Conservation (phyloP, 169 alveolate species). For the Plasmodium fragile region DNA sequence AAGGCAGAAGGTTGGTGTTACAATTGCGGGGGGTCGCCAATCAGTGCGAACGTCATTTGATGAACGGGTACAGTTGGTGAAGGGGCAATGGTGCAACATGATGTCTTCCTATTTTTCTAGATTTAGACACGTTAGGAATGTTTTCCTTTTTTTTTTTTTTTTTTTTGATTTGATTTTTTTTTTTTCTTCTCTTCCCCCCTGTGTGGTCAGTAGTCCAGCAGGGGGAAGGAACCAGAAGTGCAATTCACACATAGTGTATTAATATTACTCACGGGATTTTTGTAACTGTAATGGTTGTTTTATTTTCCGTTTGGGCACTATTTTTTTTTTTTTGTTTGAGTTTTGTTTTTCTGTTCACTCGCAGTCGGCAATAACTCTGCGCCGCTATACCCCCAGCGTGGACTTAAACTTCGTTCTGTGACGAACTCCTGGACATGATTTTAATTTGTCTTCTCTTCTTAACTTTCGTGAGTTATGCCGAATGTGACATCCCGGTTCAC, state of each 20-base stretch:
- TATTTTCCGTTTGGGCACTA: background rate
- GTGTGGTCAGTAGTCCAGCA: background rate
- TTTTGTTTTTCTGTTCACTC: background rate
- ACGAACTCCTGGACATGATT: conserved; percentile 26
- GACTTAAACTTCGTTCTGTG: background rate
- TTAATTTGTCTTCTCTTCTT: background rate
- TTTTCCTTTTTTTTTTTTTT: background rate
- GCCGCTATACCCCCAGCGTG: background rate
- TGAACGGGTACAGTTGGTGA: background rate
- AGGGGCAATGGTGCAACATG: background rate
- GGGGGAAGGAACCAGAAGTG: background rate
- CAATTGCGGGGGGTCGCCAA: background rate
- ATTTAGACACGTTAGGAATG: background rate
- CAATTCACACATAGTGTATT: background rate
- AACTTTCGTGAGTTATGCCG: conserved; percentile 20
- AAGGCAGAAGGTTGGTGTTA: background rate
- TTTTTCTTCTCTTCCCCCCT: background rate
- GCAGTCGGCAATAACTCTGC: background rate
- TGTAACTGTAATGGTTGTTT: background rate
- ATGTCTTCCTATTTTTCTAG: background rate
- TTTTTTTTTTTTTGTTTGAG: background rate
- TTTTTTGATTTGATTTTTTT: background rate
- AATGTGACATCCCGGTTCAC: conserved; percentile 76
- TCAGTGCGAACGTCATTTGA: background rate
- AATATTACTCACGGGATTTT: background rate